phyloP scores from a whole-genome alignment of 140 eudicot genomes.

The Stevia rebaudiana region DNA sequence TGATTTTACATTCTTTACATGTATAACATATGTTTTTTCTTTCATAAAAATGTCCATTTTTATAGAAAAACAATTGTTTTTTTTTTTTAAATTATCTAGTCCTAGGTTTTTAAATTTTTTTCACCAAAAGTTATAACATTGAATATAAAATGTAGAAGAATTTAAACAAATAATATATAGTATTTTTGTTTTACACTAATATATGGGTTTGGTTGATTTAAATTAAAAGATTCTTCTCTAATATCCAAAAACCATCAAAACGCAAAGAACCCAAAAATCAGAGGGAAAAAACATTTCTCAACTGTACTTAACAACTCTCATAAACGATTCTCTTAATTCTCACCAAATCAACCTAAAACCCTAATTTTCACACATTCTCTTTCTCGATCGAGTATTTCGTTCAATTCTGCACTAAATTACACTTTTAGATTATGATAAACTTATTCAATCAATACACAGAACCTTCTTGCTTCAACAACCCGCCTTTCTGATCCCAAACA shows the following conservation, averaged over 20 bases:
- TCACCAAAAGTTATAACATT: too few species aligned
- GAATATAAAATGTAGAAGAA: too few species aligned
- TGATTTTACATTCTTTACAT: too few species aligned
- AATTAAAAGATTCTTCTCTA: too few species aligned
- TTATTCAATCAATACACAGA: slow-evolving; percentile 18
- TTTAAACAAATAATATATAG: too few species aligned
- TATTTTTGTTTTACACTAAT: too few species aligned
- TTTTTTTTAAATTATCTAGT: too few species aligned
- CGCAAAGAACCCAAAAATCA: not conserved
- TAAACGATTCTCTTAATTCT: slow-evolving; percentile 16
- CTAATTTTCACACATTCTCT: not conserved
- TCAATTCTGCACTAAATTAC: slow-evolving; percentile 15
- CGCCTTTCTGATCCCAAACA: slow-evolving; percentile 12
- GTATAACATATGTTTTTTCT: too few species aligned
- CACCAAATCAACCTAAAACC: slow-evolving; percentile 35
- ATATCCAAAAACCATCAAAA: not conserved
- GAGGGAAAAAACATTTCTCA: slow-evolving; percentile 21
- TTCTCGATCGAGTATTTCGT: slow-evolving; percentile 8
- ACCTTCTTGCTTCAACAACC: slow-evolving; percentile 31
- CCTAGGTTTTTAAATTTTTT: too few species aligned
- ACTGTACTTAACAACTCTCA: slow-evolving; percentile 23
- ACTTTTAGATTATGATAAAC: not conserved
- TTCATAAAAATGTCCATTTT: too few species aligned
- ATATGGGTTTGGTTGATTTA: too few species aligned
- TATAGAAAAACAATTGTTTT: too few species aligned